phyloP scores from a whole-genome alignment of 2,329 filamentous ascomycete species.

The Diaporthe batatas region DNA sequence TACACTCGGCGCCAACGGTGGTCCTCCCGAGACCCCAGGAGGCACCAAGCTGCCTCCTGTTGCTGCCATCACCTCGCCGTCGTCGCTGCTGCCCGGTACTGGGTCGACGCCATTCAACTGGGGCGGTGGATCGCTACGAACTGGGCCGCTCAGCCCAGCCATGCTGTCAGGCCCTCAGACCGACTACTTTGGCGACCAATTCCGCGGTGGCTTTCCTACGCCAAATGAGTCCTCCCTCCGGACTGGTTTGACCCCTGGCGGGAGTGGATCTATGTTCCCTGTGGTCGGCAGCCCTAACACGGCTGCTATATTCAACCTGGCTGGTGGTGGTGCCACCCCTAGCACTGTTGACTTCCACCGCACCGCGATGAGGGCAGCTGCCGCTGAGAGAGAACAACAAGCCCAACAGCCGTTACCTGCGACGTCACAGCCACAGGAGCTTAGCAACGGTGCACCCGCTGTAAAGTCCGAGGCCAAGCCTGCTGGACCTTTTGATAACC shows the following conservation, averaged over 20 bases:
- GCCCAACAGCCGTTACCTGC: conserved; percentile 53
- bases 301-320: conserved; percentile 83
- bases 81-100: conserved; percentile 80
- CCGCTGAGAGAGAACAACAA: conserved; percentile 69
- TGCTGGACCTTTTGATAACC: conserved; percentile 82
- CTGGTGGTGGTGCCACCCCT: conserved; percentile 87
- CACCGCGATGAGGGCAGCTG: conserved; percentile 85
- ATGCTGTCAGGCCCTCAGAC: conserved; percentile 91
- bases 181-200: conserved; percentile 90
- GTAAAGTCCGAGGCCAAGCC: conserved; percentile 65
- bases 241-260: conserved; percentile 92
- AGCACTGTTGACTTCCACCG: conserved; percentile 94
- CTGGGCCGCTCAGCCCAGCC: conserved; percentile 93
- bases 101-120: conserved; percentile 83
- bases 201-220: conserved; percentile 87
- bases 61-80: conserved; percentile 90
- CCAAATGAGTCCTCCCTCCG: conserved; percentile 96
- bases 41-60: conserved; percentile 88
- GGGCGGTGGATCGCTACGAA: conserved; percentile 86
- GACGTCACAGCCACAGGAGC: conserved; percentile 69
- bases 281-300: conserved; percentile 86
- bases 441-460: conserved; percentile 54
- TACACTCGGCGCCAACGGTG: conserved; percentile 34
- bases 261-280: conserved; percentile 97
- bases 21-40: conserved; percentile 80